Base-by-base conservation (phyloP, 176 grass and related monocot genomes). In the Tillandsia fasciculata region DNA sequence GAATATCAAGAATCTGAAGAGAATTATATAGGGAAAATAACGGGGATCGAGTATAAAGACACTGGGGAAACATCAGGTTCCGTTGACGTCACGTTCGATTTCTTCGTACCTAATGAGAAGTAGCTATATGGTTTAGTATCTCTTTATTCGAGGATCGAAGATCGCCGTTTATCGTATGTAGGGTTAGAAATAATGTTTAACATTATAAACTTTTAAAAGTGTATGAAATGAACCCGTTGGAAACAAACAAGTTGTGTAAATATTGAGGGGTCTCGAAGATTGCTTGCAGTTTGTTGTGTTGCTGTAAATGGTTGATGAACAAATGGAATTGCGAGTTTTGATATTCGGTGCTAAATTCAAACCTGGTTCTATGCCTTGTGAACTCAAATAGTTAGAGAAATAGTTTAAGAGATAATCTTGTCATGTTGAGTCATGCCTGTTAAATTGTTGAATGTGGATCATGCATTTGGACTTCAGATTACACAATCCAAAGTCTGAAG, bases 1-100 rank as follows among this genome's bases (percentile, higher is more conserved):
- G 80, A 85, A n/a, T 93, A 99, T 63, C 87, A 99, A 70, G 94
- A 99, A 68, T 93, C 86, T 26, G 90, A 99, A 48, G 90, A 99
- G 66, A 81, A 99, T 65, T 90, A 93, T 78, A 83, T 49, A 64
- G 94, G 90, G 10, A 89, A 93, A 78, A 93, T 99, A 3, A 84
- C 85, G 5, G 80, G 86, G 11, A 86, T 90, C 0, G 84, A 93
- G 48, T 93, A 86, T 72, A 99, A 99, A 65, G 94, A 99, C 65
- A 93, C 84, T 8, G 90, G 94, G 72, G 90, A 93, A 49, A 53
- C 67, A 13, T 86, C 82, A 23, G 89, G 89, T 23, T 85, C 9
- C 0, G 87, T 99, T n/a, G 90, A 99, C 70, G 94, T 90, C 69
- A 99, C 80, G 15, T 99, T 88, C 13, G 87, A 86, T 81, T 99